phyloP scores from a whole-genome alignment of 768 basidiomycete species.

The Terana coerulea region DNA sequence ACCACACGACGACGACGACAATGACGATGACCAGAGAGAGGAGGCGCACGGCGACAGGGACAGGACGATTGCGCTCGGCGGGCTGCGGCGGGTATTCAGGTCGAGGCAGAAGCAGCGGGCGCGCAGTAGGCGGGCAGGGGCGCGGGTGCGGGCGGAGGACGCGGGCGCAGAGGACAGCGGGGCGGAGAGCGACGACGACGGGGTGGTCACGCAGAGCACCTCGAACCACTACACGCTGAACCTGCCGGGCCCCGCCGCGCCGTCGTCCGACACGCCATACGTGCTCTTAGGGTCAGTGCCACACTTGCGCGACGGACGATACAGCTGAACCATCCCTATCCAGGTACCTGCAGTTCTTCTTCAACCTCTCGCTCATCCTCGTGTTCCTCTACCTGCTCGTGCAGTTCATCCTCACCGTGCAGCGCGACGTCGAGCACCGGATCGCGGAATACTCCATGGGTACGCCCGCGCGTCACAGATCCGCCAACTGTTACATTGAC shows the following conservation, averaged over 20 bases:
- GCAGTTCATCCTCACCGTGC: slow-evolving; percentile 86
- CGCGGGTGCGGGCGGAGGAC: slow-evolving; percentile 12
- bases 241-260: slow-evolving; percentile 56
- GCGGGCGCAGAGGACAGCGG: slow-evolving; percentile 36
- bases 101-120: slow-evolving; percentile 49
- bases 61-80: slow-evolving; percentile 62
- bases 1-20: slow-evolving; percentile 3
- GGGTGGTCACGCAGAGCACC: slow-evolving; percentile 48
- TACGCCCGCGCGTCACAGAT: slow-evolving; percentile 32
- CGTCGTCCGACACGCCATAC: slow-evolving; percentile 70
- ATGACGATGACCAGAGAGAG: slow-evolving; percentile 23
- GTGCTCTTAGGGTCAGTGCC: slow-evolving; percentile 70
- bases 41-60: slow-evolving; percentile 33
- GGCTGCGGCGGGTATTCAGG: slow-evolving; percentile 60
- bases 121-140: slow-evolving; percentile 17
- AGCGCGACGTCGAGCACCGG: slow-evolving; percentile 84
- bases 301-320: slow-evolving; percentile 14
- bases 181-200: slow-evolving; percentile 41
- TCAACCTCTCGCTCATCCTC: slow-evolving; percentile 81
- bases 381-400: slow-evolving; percentile 82
- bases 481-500: not conserved
- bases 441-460: slow-evolving; percentile 88
- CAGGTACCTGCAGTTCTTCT: slow-evolving; percentile 92
- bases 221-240: slow-evolving; percentile 84
- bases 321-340: not conserved